Evolutionary conservation across 495 filamentous ascomycete genomes (phyloP), one percentile per base, ranked within the genome.

Genomic region (Aspergillus homomorphus): DNA sequence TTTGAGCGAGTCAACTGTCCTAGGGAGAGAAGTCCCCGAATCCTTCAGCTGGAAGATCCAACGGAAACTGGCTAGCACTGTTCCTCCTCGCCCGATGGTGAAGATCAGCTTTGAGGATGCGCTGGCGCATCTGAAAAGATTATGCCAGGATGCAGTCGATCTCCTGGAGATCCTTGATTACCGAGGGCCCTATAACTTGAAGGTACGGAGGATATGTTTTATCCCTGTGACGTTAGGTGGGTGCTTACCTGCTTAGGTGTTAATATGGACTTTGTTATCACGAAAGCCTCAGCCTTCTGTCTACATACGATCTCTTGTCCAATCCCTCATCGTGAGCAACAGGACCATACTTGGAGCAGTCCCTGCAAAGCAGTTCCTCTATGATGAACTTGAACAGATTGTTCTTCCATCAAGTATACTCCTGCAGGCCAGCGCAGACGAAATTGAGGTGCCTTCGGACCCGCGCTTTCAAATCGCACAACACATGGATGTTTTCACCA

Each of bases 41-140:
- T 83, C 94, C 2, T 98, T 96, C 70, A 96, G 91, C 64, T 82
- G 85, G 30, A 96, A 95, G 70, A 81, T 98, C 12, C 94, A 98
- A 67, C 83, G 95, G 14, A 87, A 85, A 59, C 75, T 98, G 5
- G 91, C 94, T 8, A 96, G 91, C 64, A 96, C 90, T 4, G 90
- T 96, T 53, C 94, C 94, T 4, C 95, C 94, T 22, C 85, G 93
- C 23, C 91, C 93, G 7, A 92, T 97, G 62, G 89, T 96, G 16
- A 81, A 88, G 28, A 80, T 90, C 33, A 82, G 79, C 42, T 85
- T 88, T 52, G 83, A 86, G 20, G 85, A 90, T 66, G 90, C 92
- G 6, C 80, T 85, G 61, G 72, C 72, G 56, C 85, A 89, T 62
- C 78, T 96, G 62, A 82, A 81, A 63, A 82, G 83, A 30, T 70